Evolutionary conservation across 2,329 filamentous ascomycete genomes (phyloP).

Genomic region (Albifimbria verrucaria): DNA sequence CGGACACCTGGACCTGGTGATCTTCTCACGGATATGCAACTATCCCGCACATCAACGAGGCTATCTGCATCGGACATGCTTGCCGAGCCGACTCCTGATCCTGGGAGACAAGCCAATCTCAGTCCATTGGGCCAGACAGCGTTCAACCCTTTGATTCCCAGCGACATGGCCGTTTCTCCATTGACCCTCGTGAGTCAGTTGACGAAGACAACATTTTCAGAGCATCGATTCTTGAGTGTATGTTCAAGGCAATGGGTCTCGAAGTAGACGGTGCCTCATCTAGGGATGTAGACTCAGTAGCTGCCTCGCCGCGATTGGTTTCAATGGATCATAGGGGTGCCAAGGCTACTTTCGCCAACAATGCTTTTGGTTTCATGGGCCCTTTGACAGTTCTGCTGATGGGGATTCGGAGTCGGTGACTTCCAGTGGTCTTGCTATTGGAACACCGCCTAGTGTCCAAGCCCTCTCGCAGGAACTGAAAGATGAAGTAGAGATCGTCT

Average conservation of each 20-base stretch:
- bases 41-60: constrained; percentile 58
- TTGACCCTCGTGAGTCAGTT: constrained; percentile 73
- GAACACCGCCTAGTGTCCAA: constrained; percentile 61
- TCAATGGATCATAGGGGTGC: constrained; percentile 80
- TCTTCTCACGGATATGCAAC: constrained; percentile 73
- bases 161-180: constrained; percentile 43
- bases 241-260: constrained; percentile 90
- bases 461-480: constrained; percentile 74
- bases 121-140: constrained; percentile 48
- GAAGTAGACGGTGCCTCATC: constrained; percentile 64
- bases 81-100: constrained; percentile 8
- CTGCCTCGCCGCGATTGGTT: constrained; percentile 79
- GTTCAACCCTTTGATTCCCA: constrained; percentile 57
- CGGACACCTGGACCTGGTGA: constrained; percentile 69
- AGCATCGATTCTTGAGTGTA: constrained; percentile 87
- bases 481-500: constrained; percentile 94
- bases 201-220: constrained; percentile 89
- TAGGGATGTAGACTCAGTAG: constrained; percentile 69
- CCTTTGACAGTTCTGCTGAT: constrained; percentile 72
- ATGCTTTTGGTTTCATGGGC: constrained; percentile 90
- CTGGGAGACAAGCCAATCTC: constrained; percentile 30
- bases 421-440: constrained; percentile 62
- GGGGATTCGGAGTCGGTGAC: constrained; percentile 84
- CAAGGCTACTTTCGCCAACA: constrained; percentile 66
- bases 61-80: constrained; percentile 18